These are phyloP conservation scores for Butyriboletus regius DNA, from an alignment of 1,284 basidiomycete genomes.

Conservation along the genomic window DNA sequence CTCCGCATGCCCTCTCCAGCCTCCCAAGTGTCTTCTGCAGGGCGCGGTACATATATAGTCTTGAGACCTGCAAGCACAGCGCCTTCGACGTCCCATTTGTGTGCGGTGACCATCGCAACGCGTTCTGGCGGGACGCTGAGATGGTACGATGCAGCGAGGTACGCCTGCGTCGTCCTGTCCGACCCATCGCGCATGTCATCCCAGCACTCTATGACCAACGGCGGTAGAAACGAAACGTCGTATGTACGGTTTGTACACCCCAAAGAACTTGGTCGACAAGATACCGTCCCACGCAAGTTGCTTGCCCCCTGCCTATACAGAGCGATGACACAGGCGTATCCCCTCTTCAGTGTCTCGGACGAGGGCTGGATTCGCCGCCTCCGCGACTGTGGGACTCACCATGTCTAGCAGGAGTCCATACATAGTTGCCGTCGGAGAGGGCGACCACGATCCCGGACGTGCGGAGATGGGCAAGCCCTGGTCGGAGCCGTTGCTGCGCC, in stretches of 20 bases:
- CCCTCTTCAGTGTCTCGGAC: too few relatives aligned
- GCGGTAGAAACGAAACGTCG: conserved; percentile 11
- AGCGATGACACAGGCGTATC: too few relatives aligned
- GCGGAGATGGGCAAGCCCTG: conserved; percentile 47
- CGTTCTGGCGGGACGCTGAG: conserved; percentile 46
- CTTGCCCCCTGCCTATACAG: conserved; percentile 48
- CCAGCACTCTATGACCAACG: background rate
- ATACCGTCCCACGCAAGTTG: conserved; percentile 58
- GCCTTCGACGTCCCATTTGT: conserved; percentile 49
- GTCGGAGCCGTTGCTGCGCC: conserved; percentile 62
- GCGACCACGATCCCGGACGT: conserved; percentile 45
- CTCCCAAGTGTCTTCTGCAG: conserved; percentile 37
- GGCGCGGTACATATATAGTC: conserved; percentile 50
- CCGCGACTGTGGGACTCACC: conserved; percentile 29
- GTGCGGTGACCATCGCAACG: conserved; percentile 60
- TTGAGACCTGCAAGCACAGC: conserved; percentile 50
- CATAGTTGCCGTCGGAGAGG: conserved; percentile 58
- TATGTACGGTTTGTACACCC: conserved; percentile 61
- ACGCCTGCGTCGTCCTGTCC: conserved; percentile 47
- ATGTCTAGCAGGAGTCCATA: conserved; percentile 54
- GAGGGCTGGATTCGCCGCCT: too few relatives aligned
- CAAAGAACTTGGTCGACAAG: conserved; percentile 53
- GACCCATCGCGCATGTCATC: too few relatives aligned
- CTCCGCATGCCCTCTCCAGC: conserved; percentile 29
- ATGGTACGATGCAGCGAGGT: conserved; percentile 45